Conservation (phyloP, 163 green algal species). For the Volvox carteri region DNA sequence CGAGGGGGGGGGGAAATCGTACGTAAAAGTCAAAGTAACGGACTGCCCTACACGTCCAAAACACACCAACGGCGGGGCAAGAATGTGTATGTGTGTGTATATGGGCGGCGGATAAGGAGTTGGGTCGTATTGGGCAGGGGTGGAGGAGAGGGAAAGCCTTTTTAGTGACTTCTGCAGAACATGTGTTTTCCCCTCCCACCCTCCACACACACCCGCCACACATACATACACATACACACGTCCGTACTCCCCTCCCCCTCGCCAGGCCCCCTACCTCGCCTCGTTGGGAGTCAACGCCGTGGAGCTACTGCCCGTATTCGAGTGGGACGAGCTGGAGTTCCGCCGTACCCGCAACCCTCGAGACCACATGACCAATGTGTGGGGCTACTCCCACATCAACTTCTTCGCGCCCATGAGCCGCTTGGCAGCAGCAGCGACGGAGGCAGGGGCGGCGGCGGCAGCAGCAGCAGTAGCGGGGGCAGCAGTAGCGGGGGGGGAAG, state of each 20-base stretch:
- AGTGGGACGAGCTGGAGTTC: constrained; percentile 98
- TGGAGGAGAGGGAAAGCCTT: no score
- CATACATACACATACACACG: no score
- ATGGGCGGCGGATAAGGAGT: no score
- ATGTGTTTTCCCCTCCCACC: neutral
- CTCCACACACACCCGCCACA: no score
- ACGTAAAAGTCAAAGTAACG: no score
- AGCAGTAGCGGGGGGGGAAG: constrained; percentile 80
- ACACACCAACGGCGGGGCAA: no score
- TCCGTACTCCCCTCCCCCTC: neutral
- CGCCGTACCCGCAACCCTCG: constrained; percentile 86
- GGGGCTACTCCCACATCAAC: constrained; percentile 97
- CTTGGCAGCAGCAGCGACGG: constrained; percentile 72
- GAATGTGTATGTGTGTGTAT: no score
- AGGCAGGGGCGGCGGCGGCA: constrained; percentile 73
- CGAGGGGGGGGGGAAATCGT: no score
- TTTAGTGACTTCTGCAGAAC: no score
- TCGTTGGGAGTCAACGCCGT: constrained; percentile 91
- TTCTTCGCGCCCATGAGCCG: constrained; percentile 96
- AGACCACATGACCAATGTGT: constrained; percentile 92
- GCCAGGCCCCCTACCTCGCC: constrained; percentile 73
- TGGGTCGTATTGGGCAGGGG: no score
- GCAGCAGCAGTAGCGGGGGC: constrained; percentile 80
- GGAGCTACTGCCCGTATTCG: constrained; percentile 94
- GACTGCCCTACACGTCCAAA: no score